A percentile compares a stretch with the other conserved stretches of the same genome.
phyloP scores from a whole-genome alignment of 1,284 basidiomycete species.

The Thelephora terrestris region DNA sequence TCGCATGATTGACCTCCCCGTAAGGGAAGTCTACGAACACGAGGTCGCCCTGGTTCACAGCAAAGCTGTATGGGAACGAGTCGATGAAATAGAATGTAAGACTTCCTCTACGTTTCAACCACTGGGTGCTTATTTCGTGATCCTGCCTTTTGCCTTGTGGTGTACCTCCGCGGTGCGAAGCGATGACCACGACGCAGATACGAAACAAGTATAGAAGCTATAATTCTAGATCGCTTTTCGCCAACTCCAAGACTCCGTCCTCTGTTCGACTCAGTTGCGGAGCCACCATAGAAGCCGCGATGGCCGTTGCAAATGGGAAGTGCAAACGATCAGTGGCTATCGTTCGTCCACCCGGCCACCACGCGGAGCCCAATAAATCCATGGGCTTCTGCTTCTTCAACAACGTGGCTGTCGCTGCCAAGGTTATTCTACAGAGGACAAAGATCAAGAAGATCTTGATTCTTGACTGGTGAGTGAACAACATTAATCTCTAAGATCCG shows the following conservation, averaged over 20 bases:
- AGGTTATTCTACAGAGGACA: constrained; percentile 64
- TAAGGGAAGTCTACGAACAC: constrained; percentile 62
- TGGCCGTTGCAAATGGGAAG: constrained; percentile 76
- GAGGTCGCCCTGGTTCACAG: constrained; percentile 88
- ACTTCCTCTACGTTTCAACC: constrained; percentile 45
- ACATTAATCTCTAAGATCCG: constrained; percentile 18
- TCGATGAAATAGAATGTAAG: constrained; percentile 67
- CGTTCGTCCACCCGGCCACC: constrained; percentile 95
- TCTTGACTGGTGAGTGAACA: constrained; percentile 76
- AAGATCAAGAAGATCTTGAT: constrained; percentile 78
- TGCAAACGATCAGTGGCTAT: constrained; percentile 90
- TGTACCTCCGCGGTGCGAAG: constrained; percentile 50
- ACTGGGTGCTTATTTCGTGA: constrained; percentile 1
- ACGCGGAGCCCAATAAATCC: constrained; percentile 94
- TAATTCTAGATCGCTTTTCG: constrained; percentile 85
- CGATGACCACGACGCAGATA: constrained; percentile 64
- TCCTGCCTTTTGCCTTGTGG: constrained; percentile 12
- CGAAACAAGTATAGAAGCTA: constrained; percentile 71
- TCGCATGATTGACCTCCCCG: constrained; percentile 73
- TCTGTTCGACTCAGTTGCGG: constrained; percentile 88
- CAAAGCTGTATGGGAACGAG: constrained; percentile 85
- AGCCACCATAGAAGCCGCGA: constrained; percentile 85
- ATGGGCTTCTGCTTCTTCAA: constrained; percentile 99
- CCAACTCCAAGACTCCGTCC: constrained; percentile 77
- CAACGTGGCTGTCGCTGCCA: constrained; percentile 90